Evolutionary conservation across 208 protist species (phyloP).

Genomic region (Leishmania arabica): DNA sequence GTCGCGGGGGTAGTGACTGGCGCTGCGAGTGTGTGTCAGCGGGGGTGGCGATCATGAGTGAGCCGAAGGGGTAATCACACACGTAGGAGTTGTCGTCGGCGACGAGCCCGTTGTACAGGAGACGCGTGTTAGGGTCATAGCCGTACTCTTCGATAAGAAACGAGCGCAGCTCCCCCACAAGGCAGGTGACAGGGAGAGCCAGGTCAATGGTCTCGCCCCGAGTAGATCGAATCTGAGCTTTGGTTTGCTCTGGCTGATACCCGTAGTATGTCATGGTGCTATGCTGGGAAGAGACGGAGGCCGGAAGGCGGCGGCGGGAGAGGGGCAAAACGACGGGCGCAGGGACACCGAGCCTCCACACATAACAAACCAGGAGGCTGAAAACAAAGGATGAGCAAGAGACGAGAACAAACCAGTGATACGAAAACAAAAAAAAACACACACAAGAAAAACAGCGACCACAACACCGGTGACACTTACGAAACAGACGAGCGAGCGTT

Average conservation of each 20-base stretch:
- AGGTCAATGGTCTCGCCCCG: constrained; percentile 80
- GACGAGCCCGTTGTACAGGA: constrained; percentile 41
- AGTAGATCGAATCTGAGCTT: constrained; percentile 57
- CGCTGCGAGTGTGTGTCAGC: constrained; percentile 27
- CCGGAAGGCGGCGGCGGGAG: background rate
- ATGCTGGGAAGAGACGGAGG: background rate
- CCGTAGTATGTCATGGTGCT: constrained; percentile 46
- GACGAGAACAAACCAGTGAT: too few species aligned
- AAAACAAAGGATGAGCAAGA: background rate
- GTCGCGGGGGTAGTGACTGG: constrained; percentile 9
- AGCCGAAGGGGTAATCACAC: constrained; percentile 65
- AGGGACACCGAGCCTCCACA: background rate
- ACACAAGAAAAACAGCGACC: background rate
- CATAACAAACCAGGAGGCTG: background rate
- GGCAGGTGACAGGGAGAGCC: constrained; percentile 47
- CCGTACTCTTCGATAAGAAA: constrained; percentile 75
- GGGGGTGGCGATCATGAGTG: constrained; percentile 60
- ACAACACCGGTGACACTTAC: background rate
- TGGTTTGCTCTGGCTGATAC: constrained; percentile 33
- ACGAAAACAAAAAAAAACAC: too few species aligned
- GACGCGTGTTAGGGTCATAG: constrained; percentile 53
- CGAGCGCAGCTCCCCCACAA: constrained; percentile 52
- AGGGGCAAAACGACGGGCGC: background rate
- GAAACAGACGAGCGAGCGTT: background rate
- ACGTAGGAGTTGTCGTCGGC: constrained; percentile 37